A percentile compares a stretch with the other conserved stretches of the same genome.
Conservation (phyloP, 768 basidiomycete genomes). For the Lactarius hengduanensis region DNA sequence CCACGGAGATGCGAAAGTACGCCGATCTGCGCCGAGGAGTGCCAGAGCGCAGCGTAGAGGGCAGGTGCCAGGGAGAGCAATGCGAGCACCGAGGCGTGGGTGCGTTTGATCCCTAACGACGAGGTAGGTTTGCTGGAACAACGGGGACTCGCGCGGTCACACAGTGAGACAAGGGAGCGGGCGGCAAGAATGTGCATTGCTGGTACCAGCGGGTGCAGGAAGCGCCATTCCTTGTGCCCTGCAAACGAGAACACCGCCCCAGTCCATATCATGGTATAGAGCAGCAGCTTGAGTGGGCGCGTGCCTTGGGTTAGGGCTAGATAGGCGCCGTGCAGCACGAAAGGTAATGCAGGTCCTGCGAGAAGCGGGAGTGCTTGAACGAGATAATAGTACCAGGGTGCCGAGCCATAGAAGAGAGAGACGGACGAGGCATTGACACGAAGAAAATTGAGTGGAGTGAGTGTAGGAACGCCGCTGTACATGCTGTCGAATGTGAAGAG, state of each 20-base stretch:
- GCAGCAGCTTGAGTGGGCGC: slow-evolving; percentile 41
- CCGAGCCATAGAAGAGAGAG: slow-evolving; percentile 90
- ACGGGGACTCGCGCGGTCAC: slow-evolving; percentile 21
- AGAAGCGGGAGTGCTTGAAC: slow-evolving; percentile 84
- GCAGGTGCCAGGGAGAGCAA: slow-evolving; percentile 58
- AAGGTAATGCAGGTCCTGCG: slow-evolving; percentile 70
- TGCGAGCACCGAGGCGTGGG: slow-evolving; percentile 37
- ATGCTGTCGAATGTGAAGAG: slow-evolving; percentile 54
- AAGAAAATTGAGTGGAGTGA: slow-evolving; percentile 83
- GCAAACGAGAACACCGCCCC: slow-evolving; percentile 69
- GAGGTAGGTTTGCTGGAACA: not conserved
- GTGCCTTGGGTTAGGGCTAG: slow-evolving; percentile 30
- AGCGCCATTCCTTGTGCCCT: slow-evolving; percentile 97
- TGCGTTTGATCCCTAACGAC: slow-evolving; percentile 5
- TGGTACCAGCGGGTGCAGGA: slow-evolving; percentile 89
- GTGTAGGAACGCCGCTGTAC: slow-evolving; percentile 63
- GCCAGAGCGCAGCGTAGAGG: slow-evolving; percentile 70
- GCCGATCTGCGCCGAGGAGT: slow-evolving; percentile 75
- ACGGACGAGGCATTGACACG: slow-evolving; percentile 78
- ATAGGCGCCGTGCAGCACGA: slow-evolving; percentile 54
- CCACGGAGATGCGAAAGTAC: slow-evolving; percentile 68
- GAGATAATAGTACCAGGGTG: slow-evolving; percentile 86
- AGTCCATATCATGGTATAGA: slow-evolving; percentile 58
- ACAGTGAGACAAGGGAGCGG: slow-evolving; percentile 56
- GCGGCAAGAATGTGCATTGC: slow-evolving; percentile 78